These are phyloP conservation scores for Pseudocercospora vitis DNA, from an alignment of 2,329 filamentous ascomycete species.

Conservation along the genomic window DNA sequence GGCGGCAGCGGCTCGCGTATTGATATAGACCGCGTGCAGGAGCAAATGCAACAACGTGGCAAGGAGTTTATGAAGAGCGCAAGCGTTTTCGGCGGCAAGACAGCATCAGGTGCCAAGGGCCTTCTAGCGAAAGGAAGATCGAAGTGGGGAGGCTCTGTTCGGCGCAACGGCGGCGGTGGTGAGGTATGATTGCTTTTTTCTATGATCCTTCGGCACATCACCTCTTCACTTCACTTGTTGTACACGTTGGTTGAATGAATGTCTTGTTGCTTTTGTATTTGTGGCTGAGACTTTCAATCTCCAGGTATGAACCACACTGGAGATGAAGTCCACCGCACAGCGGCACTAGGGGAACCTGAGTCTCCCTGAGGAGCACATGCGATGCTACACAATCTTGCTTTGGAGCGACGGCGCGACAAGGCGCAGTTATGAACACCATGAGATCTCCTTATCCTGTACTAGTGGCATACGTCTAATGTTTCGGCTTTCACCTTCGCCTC, in stretches of 20 bases:
- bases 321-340: slow-evolving; percentile 6
- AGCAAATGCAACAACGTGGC: slow-evolving; percentile 70
- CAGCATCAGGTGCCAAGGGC: slow-evolving; percentile 81
- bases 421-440: background rate
- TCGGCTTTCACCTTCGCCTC: slow-evolving; percentile 10
- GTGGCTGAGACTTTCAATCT: slow-evolving; percentile 24
- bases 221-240: slow-evolving; percentile 8
- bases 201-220: background rate
- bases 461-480: slow-evolving; percentile 5
- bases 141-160: slow-evolving; percentile 33
- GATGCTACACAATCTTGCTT: background rate
- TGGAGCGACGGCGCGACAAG: background rate
- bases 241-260: slow-evolving; percentile 5
- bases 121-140: slow-evolving; percentile 84
- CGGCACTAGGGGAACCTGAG: background rate
- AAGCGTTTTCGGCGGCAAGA: slow-evolving; percentile 67
- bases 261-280: slow-evolving; percentile 8
- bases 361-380: no score
- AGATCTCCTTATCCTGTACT: slow-evolving; percentile 7
- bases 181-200: slow-evolving; percentile 76
- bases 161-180: slow-evolving; percentile 66
- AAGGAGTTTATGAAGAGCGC: slow-evolving; percentile 87
- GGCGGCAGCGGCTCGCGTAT: slow-evolving; percentile 24
- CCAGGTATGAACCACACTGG: slow-evolving; percentile 20
- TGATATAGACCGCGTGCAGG: slow-evolving; percentile 28